Conservation (phyloP, 805 yeast genomes). For the Danielozyma ontarioensis region DNA sequence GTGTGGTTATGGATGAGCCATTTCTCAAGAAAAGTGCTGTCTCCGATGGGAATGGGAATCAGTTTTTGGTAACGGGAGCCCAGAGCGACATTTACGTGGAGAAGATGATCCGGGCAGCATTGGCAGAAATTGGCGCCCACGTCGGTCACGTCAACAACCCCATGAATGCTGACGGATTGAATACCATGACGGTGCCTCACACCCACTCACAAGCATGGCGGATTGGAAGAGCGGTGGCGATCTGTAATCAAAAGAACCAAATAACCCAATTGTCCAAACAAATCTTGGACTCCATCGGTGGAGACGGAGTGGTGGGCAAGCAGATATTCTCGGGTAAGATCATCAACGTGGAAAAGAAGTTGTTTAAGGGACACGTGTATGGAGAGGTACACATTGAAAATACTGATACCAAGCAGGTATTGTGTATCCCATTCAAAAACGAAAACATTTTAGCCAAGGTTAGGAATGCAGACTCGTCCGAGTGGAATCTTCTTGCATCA, state of each 20-base stretch:
- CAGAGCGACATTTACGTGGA: conserved; percentile 29
- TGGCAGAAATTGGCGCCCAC: conserved; percentile 38
- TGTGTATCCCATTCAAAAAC: conserved; percentile 43
- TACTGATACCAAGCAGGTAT: conserved; percentile 3
- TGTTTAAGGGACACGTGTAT: conserved; percentile 39
- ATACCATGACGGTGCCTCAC: conserved; percentile 17
- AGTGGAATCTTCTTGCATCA: conserved; percentile 27
- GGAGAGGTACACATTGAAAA: conserved; percentile 38
- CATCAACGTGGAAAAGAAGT: conserved; percentile 35
- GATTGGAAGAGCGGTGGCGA: conserved; percentile 39
- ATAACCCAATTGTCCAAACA: conserved; percentile 26
- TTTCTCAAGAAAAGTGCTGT: conserved; percentile 21
- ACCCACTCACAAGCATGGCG: conserved; percentile 43
- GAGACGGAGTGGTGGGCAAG: conserved; percentile 22
- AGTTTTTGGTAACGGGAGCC: conserved; percentile 25
- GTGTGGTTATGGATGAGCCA: conserved; percentile 12
- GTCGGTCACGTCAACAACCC: conserved; percentile 34
- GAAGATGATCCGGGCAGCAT: conserved; percentile 35
- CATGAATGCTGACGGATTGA: conserved; percentile 14
- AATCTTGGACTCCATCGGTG: conserved; percentile 35
- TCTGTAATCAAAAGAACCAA: conserved; percentile 33
- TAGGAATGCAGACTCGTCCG: conserved; percentile 10
- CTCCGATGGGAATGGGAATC: conserved; percentile 39
- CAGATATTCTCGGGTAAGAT: conserved; percentile 38
- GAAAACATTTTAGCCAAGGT: conserved; percentile 37